Conservation (phyloP, 2,329 filamentous ascomycete species). For the Aureobasidium lini region DNA sequence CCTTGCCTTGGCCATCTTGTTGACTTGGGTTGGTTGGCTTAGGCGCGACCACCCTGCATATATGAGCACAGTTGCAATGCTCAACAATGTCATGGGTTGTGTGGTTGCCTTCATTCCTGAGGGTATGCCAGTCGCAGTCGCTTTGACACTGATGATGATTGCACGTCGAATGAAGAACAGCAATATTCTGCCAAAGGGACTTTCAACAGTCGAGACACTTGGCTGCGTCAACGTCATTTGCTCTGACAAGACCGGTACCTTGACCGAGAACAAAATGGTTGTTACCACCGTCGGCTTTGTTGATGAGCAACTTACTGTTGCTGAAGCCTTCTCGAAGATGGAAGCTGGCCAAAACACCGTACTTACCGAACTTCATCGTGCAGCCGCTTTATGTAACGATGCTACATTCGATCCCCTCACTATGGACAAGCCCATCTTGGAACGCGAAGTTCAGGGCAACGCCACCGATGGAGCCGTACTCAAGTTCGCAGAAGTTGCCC, state of each 20-base stretch:
- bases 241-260: conserved; percentile 37
- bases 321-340: conserved; percentile 20
- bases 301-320: conserved; percentile 25
- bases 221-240: conserved; percentile 41
- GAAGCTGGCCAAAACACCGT: conserved; percentile 17
- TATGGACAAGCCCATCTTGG: conserved; percentile 28
- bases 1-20: conserved; percentile 33
- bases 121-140: conserved; percentile 25
- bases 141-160: conserved; percentile 36
- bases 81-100: conserved; percentile 39
- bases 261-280: conserved; percentile 41
- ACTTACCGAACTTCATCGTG: conserved; percentile 23
- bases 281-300: conserved; percentile 35
- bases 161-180: conserved; percentile 38
- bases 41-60: conserved; percentile 30
- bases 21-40: conserved; percentile 41
- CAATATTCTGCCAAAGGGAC: conserved; percentile 36
- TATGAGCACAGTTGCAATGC: conserved; percentile 38
- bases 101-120: conserved; percentile 26
- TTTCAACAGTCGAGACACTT: conserved; percentile 37
- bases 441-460: conserved; percentile 35
- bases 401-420: conserved; percentile 36
- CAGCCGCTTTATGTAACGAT: conserved; percentile 36
- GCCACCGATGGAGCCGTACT: conserved; percentile 39
- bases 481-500: conserved; percentile 30